These are phyloP conservation scores for Aspergillus luchuensis DNA, from an alignment of 2,329 filamentous ascomycete genomes.

Conservation along the genomic window DNA sequence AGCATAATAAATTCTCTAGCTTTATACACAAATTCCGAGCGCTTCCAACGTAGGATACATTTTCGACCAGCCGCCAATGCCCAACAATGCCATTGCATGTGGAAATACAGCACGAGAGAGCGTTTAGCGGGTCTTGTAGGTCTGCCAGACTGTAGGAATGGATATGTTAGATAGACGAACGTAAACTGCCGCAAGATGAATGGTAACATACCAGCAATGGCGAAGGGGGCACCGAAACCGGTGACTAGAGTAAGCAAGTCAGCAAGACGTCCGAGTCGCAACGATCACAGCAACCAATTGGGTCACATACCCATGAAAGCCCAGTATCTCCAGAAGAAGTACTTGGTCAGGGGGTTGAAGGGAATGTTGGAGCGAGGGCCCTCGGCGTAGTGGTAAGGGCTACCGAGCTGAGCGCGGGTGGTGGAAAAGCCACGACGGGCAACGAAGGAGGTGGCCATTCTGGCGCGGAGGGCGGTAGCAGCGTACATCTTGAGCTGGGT, in stretches of 20 bases:
- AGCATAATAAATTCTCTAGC: conserved; percentile 38
- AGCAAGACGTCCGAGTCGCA: conserved; percentile 31
- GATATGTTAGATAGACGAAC: conserved; percentile 25
- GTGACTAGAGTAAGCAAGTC: conserved; percentile 49
- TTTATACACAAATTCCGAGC: conserved; percentile 44
- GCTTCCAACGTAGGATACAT: conserved; percentile 26
- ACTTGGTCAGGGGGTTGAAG: conserved; percentile 91
- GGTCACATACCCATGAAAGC: conserved; percentile 65
- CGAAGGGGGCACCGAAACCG: conserved; percentile 63
- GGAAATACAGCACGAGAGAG: conserved; percentile 20
- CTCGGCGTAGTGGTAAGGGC: conserved; percentile 98
- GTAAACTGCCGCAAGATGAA: not conserved
- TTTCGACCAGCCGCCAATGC: conserved; percentile 24
- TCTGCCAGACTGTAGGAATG: conserved; percentile 62
- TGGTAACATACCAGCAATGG: conserved; percentile 61
- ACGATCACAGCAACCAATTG: conserved; percentile 3
- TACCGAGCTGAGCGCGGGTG: conserved; percentile 79
- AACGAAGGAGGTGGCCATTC: conserved; percentile 65
- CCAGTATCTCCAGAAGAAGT: conserved; percentile 84
- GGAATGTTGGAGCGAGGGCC: conserved; percentile 92
- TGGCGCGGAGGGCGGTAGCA: conserved; percentile 64
- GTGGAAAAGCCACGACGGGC: conserved; percentile 93
- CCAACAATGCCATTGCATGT: conserved; percentile 23
- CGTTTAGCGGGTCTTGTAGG: conserved; percentile 60
- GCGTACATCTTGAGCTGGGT: conserved; percentile 72